A percentile compares a stretch with the other conserved stretches of the same genome.
phyloP scores from a whole-genome alignment of 352 stramenopile genomes.

The Globisporangium okanoganense region DNA sequence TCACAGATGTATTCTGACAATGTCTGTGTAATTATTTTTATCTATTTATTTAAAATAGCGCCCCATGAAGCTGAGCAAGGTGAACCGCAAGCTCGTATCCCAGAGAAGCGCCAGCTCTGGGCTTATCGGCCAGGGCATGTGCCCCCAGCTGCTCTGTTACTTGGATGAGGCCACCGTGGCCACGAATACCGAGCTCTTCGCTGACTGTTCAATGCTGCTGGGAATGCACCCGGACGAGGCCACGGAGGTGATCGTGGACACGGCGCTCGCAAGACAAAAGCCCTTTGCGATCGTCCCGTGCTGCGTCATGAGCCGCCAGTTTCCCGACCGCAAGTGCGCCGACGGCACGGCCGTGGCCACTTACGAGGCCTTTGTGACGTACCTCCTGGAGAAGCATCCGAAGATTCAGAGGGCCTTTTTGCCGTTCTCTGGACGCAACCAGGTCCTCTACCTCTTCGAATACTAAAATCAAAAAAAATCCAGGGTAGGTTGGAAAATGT shows the following conservation, averaged over 20 bases:
- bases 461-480: slow-evolving; percentile 17
- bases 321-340: slow-evolving; percentile 64
- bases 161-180: slow-evolving; percentile 56
- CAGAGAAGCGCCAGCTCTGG: slow-evolving; percentile 17
- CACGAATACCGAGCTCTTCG: slow-evolving; percentile 55
- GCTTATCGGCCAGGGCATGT: slow-evolving; percentile 34
- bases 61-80: slow-evolving; percentile 75
- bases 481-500: not conserved
- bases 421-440: slow-evolving; percentile 79
- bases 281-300: slow-evolving; percentile 96
- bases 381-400: slow-evolving; percentile 77
- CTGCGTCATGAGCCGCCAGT: slow-evolving; percentile 94
- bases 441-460: slow-evolving; percentile 79
- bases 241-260: slow-evolving; percentile 94
- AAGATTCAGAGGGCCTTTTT: slow-evolving; percentile 63
- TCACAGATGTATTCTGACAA: not conserved
- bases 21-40: not conserved
- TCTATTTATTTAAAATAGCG: slow-evolving; percentile 39
- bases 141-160: slow-evolving; percentile 47
- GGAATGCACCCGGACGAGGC: slow-evolving; percentile 96
- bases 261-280: slow-evolving; percentile 81
- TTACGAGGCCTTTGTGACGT: slow-evolving; percentile 80
- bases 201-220: slow-evolving; percentile 81
- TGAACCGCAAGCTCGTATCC: slow-evolving; percentile 61
- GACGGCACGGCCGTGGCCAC: slow-evolving; percentile 67